Conservation (phyloP, 2,329 filamentous ascomycete species). For the Rutstroemia sp. region DNA sequence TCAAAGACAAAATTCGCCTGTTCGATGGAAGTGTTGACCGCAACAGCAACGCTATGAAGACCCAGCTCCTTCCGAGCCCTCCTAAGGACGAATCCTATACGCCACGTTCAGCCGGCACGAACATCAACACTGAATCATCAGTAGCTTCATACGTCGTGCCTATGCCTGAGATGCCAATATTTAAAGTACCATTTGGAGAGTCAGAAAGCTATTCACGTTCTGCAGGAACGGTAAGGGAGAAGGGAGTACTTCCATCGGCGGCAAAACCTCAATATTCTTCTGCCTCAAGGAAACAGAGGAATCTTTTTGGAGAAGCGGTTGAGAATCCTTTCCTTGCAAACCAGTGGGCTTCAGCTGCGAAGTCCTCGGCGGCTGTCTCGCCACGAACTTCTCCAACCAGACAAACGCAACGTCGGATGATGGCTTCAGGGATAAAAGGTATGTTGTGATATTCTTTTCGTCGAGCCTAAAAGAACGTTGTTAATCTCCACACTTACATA, state of each 20-base stretch:
- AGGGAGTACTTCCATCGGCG: not conserved
- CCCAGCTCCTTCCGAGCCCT: not conserved
- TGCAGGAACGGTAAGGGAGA: not conserved
- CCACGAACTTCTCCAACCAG: slow-evolving; percentile 2
- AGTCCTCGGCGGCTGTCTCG: not conserved
- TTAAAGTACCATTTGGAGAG: not conserved
- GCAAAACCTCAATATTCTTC: not conserved
- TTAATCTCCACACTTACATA: not conserved
- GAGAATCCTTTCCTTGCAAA: slow-evolving; percentile 7
- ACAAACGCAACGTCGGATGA: not conserved
- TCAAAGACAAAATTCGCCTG: slow-evolving; percentile 22
- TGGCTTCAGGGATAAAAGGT: not conserved
- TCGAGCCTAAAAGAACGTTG: too few species aligned
- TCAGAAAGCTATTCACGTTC: not conserved
- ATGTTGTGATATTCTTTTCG: not conserved
- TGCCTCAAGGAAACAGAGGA: slow-evolving; percentile 5
- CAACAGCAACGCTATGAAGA: not conserved
- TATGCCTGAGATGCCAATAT: not conserved
- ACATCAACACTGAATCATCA: not conserved
- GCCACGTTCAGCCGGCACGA: not conserved
- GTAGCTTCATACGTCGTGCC: not conserved
- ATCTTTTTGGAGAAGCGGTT: slow-evolving; percentile 4
- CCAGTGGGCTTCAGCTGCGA: not conserved
- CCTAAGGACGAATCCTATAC: not conserved
- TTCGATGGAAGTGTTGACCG: slow-evolving; percentile 21